Evolutionary conservation across 257 asterid species (phyloP).

Genomic region (Fraxinus pennsylvanica): DNA sequence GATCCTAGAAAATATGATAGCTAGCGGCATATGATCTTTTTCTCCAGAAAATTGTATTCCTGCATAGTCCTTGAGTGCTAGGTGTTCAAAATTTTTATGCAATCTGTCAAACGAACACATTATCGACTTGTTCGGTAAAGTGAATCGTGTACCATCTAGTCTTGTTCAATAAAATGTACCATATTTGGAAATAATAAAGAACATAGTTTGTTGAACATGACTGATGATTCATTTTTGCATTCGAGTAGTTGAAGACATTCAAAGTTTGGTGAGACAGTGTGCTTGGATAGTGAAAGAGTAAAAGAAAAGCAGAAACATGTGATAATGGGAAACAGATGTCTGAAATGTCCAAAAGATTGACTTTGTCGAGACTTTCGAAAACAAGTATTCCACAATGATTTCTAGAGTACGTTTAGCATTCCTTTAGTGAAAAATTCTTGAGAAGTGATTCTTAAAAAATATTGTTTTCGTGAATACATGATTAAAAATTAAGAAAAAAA

Average conservation of each 20-base stretch:
- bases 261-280: not conserved
- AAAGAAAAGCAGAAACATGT: not conserved
- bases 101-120: not conserved
- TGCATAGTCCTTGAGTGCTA: not conserved
- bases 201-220: too few relatives aligned
- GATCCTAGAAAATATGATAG: not conserved
- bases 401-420: constrained; percentile 28
- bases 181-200: too few relatives aligned
- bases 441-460: too few relatives aligned
- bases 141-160: too few relatives aligned
- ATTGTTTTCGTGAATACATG: too few relatives aligned
- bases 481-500: too few relatives aligned
- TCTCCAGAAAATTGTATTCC: not conserved
- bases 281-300: not conserved
- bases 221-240: not conserved
- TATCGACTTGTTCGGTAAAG: too few relatives aligned
- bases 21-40: not conserved
- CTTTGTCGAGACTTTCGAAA: constrained; percentile 34
- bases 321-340: constrained; percentile 60
- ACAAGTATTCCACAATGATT: constrained; percentile 28
- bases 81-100: not conserved
- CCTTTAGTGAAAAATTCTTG: too few relatives aligned
- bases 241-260: not conserved
- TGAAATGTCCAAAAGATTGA: constrained; percentile 46
- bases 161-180: too few relatives aligned